phyloP scores from a whole-genome alignment of 768 basidiomycete species.

The Hericium rajendrae region DNA sequence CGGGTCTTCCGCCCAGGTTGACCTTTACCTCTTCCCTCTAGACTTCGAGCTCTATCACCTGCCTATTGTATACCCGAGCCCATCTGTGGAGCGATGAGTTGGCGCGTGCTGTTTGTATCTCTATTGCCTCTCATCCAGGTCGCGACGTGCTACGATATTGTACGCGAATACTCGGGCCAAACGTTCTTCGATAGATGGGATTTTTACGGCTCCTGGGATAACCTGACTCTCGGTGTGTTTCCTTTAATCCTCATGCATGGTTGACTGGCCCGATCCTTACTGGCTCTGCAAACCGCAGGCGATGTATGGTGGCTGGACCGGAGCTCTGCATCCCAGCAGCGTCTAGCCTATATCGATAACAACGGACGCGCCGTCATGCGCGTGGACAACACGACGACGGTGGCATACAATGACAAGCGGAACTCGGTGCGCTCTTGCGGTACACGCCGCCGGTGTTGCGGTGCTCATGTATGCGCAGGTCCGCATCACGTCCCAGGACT shows the following conservation, averaged over 20 bases:
- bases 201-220: conserved; percentile 32
- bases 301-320: conserved; percentile 52
- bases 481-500: conserved; percentile 34
- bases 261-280: background rate
- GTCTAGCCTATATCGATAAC: conserved; percentile 49
- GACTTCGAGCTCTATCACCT: too few relatives aligned
- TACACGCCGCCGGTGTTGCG: background rate
- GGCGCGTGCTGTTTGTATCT: background rate
- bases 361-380: conserved; percentile 59
- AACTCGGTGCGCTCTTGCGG: conserved; percentile 38
- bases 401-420: conserved; percentile 41
- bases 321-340: conserved; percentile 33
- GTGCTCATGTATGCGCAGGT: conserved; percentile 22
- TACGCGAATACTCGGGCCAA: conserved; percentile 28
- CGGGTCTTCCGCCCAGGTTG: too few relatives aligned
- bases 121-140: conserved; percentile 1
- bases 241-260: background rate
- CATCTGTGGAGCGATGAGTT: too few relatives aligned
- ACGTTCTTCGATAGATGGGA: conserved; percentile 38
- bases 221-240: conserved; percentile 27
- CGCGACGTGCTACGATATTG: conserved; percentile 21
- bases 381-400: conserved; percentile 60
- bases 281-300: conserved; percentile 26
- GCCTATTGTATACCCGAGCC: too few relatives aligned
- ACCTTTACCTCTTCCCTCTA: too few relatives aligned